Evolutionary conservation across 441 rosid genomes (phyloP).

Genomic region (Adansonia madagascariensis): DNA sequence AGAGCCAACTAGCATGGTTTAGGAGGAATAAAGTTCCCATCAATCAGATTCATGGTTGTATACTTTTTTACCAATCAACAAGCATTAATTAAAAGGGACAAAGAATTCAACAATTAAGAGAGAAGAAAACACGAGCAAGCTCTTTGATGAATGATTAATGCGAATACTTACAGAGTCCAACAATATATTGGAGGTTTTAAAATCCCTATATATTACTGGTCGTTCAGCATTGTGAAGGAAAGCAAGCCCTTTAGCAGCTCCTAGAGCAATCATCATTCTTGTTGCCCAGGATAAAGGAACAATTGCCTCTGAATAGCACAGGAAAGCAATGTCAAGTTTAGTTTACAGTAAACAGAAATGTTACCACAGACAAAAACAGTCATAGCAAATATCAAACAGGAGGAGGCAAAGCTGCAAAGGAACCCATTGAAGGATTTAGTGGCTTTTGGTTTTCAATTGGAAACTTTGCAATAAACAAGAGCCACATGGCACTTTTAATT

Average conservation of each 20-base stretch:
- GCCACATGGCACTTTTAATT: background rate
- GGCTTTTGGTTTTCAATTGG: conserved; percentile 4
- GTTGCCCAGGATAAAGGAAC: conserved; percentile 83
- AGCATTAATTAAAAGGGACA: conserved; percentile 19
- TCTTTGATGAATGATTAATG: conserved; percentile 17
- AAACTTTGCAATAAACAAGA: background rate
- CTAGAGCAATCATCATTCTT: conserved; percentile 98
- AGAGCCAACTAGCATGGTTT: conserved; percentile 24
- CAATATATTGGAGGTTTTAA: conserved; percentile 93
- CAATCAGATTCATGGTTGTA: background rate
- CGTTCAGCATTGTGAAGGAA: conserved; percentile 97
- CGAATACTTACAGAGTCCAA: conserved; percentile 78
- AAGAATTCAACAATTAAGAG: conserved; percentile 3
- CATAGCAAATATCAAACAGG: background rate
- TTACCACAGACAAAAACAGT: conserved; percentile 19
- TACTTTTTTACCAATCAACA: conserved; percentile 3
- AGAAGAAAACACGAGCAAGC: conserved; percentile 15
- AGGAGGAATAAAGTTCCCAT: conserved; percentile 14
- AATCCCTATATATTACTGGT: conserved; percentile 95
- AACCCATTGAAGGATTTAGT: background rate
- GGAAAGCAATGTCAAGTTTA: conserved; percentile 37
- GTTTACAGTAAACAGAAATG: conserved; percentile 26
- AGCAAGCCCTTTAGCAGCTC: conserved; percentile 98
- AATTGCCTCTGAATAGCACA: conserved; percentile 66
- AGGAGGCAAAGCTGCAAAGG: background rate